phyloP scores from a whole-genome alignment of 179 eudicot species.

The Sideroxylon spinosum region DNA sequence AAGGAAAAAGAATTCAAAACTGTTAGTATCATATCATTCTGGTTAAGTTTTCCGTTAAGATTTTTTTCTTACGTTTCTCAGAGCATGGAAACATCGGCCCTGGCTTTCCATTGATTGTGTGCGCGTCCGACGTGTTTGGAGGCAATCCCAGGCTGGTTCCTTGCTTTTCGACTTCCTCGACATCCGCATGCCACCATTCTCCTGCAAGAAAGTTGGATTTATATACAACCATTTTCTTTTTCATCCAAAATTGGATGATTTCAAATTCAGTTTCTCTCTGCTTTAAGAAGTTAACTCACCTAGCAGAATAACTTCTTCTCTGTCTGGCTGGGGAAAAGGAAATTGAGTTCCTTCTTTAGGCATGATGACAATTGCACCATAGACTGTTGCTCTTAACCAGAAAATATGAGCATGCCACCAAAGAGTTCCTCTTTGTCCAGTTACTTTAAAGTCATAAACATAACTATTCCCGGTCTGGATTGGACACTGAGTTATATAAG shows the following conservation, averaged over 20 bases:
- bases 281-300: slow-evolving; percentile 12
- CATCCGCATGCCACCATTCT: slow-evolving; percentile 48
- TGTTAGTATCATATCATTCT: too few relatives aligned
- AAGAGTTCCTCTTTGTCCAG: slow-evolving; percentile 34
- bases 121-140: slow-evolving; percentile 43
- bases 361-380: slow-evolving; percentile 33
- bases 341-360: slow-evolving; percentile 25
- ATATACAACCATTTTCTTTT: too few relatives aligned
- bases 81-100: slow-evolving; percentile 45
- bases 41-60: too few relatives aligned
- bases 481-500: slow-evolving; percentile 33
- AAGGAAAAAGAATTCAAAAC: too few relatives aligned
- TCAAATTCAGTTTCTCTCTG: too few relatives aligned
- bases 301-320: slow-evolving; percentile 25
- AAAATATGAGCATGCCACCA: slow-evolving; percentile 35
- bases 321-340: slow-evolving; percentile 27
- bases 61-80: slow-evolving; percentile 36
- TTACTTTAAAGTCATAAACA: slow-evolving; percentile 28
- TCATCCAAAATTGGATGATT: not conserved
- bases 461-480: slow-evolving; percentile 28
- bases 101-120: slow-evolving; percentile 46
- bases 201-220: slow-evolving; percentile 21
- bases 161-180: slow-evolving; percentile 34
- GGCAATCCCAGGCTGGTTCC: slow-evolving; percentile 34
- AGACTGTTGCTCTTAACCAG: slow-evolving; percentile 35